Base-by-base conservation (phyloP, 805 yeast species). In the Ogataea nitratoaversa region DNA sequence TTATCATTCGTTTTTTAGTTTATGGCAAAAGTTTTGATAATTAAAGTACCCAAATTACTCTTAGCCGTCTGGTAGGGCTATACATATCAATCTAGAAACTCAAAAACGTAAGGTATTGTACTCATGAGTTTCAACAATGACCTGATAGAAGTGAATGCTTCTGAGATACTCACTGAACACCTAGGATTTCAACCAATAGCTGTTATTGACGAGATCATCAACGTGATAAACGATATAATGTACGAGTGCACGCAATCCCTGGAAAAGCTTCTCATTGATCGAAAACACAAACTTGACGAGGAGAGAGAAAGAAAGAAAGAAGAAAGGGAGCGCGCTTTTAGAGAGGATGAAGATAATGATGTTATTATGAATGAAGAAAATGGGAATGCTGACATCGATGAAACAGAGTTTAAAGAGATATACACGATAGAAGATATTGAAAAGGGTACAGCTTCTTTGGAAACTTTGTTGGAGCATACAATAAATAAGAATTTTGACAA, bases 401-500 rank as follows among this genome's bases (percentile, higher is more conserved):
- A 35, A 20, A 34, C 22, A 12, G 19, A 17, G 18, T 29, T 23
- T 7, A 41, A 33, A 13, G 31, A 39, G 30, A 28, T 43, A 32
- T 52, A 47, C 40, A 44, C 54, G 1, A 46, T 49, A 7, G 50
- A 56, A 23, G 95, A 84, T 46, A 78, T 88, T 2, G 77, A 75
- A 45, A 53, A 74, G n/a, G 96, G 96, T 0, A 80, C 91, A 0
- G 93, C 88, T 0, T 79, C 82, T 54, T 63, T 89, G 31, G 96
- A 89, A 52, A 78, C 89, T 0, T 59, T 85, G 19, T 54, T 90
- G 40, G 95, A 85, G 54, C 74, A 78, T 44, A 72, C 81, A 1
- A 83, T 89, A 9, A 95, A 89, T 62, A 72, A 72, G 49, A 85
- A 85, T 56, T 89, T 87, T 58, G 97, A 90, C 59, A 82, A 82